Evolutionary conservation across 129 eudicot species (phyloP), one percentile per base, ranked within the genome.

Genomic region (Cynara cardunculus): DNA sequence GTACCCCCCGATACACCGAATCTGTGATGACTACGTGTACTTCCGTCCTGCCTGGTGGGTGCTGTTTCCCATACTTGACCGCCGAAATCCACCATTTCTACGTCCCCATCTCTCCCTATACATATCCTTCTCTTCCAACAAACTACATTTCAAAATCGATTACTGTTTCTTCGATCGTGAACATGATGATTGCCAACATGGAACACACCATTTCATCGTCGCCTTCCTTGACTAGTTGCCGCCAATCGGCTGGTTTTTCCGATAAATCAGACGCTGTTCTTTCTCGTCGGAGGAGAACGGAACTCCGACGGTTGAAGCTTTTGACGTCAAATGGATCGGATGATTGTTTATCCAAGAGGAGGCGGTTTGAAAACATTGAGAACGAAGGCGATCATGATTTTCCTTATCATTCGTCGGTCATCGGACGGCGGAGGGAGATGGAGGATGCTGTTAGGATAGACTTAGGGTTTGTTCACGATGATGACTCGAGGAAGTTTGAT

Each of bases 381-480:
- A 74, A 21, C 35, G 67, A 35, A 1, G 19, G 21, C 21, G 37
- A 82, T 12, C 24, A 44, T 6, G 77, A 81, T 16, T 70, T 64
- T 70, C 84, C 72, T 12, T 78, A 25, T 4, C 68, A 66, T 14
- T 72, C 74, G 75, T 90, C 93, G 8, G 81, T 89, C 56, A 87
- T 85, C 5, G 97, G 97, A 7, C 80, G 93, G 78, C 73, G 92
- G 59, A 84, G 91, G 32, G 86, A 21, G 76, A 93, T 90, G 98
- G 93, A 94, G 78, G 98, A 94, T 31, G 91, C 93, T 0, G 80
- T 94, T 32, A 76, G 84, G 22, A 86, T 85, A 32, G 85, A 78
- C 11, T 39, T 82, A 25, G 77, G 82, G 30, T 85, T 85, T 74
- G 34, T 83, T 12, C 1, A 72, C 2, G 72, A 0, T 19, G 73